Conservation (phyloP, 202 grass and related monocot genomes). For the Zoysia matrella region DNA sequence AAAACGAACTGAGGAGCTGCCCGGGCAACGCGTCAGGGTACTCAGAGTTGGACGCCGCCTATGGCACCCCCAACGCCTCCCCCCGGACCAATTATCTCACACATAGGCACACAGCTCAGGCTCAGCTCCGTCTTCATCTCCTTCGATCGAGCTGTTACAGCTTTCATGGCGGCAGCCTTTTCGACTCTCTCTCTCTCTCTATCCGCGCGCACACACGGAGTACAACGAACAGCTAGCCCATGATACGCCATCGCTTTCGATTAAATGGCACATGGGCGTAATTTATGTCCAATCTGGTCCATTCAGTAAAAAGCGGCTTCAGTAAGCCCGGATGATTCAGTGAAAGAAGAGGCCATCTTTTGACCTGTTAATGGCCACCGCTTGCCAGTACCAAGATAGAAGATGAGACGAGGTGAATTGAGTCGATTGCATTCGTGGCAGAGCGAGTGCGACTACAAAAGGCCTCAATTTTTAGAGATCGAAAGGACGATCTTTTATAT, state of each 20-base stretch:
- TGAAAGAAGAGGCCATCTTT: conserved; percentile 1
- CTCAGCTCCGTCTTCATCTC: not conserved
- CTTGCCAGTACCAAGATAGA: not conserved
- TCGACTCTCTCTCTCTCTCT: conserved; percentile 3
- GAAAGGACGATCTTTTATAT: not conserved
- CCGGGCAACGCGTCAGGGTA: conserved; percentile 3
- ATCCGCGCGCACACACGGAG: not conserved
- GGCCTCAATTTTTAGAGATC: not conserved
- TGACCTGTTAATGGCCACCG: not conserved
- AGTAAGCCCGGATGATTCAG: not conserved
- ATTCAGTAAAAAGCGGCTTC: conserved; percentile 34
- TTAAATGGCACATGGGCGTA: conserved; percentile 64
- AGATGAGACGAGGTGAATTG: not conserved
- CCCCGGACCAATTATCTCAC: no score
- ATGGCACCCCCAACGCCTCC: not conserved
- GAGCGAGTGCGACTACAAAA: not conserved
- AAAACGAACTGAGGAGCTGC: not conserved
- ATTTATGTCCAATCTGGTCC: conserved; percentile 64
- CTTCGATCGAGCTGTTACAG: not conserved
- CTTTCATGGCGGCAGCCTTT: conserved; percentile 35
- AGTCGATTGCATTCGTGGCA: not conserved
- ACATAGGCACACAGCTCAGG: not conserved
- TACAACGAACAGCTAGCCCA: not conserved
- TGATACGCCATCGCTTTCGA: conserved; percentile 9
- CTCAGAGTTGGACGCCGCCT: conserved; percentile 46